These are phyloP conservation scores for Cyathus striatus DNA, from an alignment of 768 basidiomycete species.

Conservation along the genomic window DNA sequence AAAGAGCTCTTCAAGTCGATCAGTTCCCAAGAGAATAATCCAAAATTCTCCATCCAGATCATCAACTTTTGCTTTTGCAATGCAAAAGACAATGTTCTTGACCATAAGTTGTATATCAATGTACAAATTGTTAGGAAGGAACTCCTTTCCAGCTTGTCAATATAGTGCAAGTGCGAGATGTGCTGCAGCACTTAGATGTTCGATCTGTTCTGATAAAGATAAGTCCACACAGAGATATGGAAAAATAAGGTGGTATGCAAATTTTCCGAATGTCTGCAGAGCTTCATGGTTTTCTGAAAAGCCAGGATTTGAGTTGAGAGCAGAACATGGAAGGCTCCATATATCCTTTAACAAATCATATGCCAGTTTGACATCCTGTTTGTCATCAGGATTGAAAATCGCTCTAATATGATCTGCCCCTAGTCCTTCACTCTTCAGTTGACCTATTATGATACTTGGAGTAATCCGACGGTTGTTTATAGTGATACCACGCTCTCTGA, in stretches of 20 bases:
- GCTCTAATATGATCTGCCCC: no score
- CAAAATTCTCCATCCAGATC: conserved; percentile 23
- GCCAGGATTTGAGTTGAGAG: no score
- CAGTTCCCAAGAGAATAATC: conserved; percentile 31
- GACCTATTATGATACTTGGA: no score
- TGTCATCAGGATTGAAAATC: no score
- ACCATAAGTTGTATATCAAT: conserved; percentile 21
- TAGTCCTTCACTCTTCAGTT: no score
- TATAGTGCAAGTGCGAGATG: conserved; percentile 19
- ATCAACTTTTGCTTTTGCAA: conserved; percentile 25
- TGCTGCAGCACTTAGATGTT: conserved; percentile 17
- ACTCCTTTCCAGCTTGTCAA: conserved; percentile 6
- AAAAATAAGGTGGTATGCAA: conserved; percentile 14
- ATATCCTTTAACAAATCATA: no score
- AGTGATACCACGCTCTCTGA: no score
- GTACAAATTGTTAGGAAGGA: conserved; percentile 22
- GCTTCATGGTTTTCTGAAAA: no score
- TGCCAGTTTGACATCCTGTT: no score
- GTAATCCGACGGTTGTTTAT: no score
- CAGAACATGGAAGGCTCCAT: no score
- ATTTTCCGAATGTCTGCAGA: conserved; percentile 11
- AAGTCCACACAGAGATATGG: conserved; percentile 20
- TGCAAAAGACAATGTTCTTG: conserved; percentile 21
- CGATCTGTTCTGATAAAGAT: conserved; percentile 20
- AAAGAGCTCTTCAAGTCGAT: conserved; percentile 28